Evolutionary conservation across 2,329 filamentous ascomycete species (phyloP).

Genomic region (Teratosphaeria nubilosa): DNA sequence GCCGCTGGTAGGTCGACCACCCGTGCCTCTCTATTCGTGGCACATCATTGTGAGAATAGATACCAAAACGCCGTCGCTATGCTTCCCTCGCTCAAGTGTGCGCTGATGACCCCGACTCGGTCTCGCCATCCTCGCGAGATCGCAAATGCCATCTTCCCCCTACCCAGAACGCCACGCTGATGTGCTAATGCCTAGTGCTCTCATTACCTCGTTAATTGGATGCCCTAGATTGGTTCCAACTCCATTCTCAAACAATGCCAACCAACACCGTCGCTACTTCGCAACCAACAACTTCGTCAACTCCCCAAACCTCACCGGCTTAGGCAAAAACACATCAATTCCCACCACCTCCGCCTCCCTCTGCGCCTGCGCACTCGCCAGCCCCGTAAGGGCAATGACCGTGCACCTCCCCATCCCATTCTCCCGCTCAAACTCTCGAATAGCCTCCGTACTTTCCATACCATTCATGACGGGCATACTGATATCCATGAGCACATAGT

Average conservation of each 20-base stretch:
- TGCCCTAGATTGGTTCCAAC: too few relatives aligned
- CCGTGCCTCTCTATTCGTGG: too few relatives aligned
- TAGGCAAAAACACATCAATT: conserved; percentile 23
- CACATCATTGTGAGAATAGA: too few relatives aligned
- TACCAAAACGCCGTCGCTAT: too few relatives aligned
- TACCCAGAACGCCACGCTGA: background rate
- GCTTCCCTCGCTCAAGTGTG: too few relatives aligned
- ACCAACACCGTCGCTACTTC: background rate
- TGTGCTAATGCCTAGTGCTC: background rate
- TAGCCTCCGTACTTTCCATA: conserved; percentile 21
- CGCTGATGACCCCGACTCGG: too few relatives aligned
- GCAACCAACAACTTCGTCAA: background rate
- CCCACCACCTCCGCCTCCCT: conserved; percentile 18
- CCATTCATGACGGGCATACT: conserved; percentile 27
- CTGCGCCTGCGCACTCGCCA: conserved; percentile 18
- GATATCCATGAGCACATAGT: conserved; percentile 32
- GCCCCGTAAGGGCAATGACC: conserved; percentile 25
- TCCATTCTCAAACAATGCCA: background rate
- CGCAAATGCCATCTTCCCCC: too few relatives aligned
- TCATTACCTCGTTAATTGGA: background rate
- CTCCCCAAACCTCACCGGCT: conserved; percentile 5
- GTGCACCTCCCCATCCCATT: conserved; percentile 1
- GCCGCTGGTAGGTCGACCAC: too few relatives aligned
- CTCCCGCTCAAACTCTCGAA: conserved; percentile 18
- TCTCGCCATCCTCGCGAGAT: too few relatives aligned